Evolutionary conservation across 495 filamentous ascomycete genomes (phyloP).

Genomic region (Tuber umbilicatum): DNA sequence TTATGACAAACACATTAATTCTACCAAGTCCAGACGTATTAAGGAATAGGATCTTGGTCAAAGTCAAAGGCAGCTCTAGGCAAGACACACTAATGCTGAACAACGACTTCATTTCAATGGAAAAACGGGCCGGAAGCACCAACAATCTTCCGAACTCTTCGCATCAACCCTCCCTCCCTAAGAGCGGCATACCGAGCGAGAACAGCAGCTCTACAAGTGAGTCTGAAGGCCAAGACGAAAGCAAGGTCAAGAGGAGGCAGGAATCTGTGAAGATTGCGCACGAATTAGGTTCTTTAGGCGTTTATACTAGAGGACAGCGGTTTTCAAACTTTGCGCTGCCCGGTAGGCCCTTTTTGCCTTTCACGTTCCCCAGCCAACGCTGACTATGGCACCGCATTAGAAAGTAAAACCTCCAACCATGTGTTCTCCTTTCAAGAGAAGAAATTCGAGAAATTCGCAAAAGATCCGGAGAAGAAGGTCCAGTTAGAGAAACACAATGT

Average conservation of each 20-base stretch:
- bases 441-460: slow-evolving; percentile 70
- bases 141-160: slow-evolving; percentile 16
- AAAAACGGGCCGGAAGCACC: slow-evolving; percentile 21
- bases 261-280: slow-evolving; percentile 86
- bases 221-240: slow-evolving; percentile 46
- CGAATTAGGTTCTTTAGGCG: slow-evolving; percentile 73
- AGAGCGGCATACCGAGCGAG: slow-evolving; percentile 46
- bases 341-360: slow-evolving; percentile 24
- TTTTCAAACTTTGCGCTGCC: slow-evolving; percentile 49
- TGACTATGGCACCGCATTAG: slow-evolving; percentile 56
- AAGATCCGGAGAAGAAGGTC: slow-evolving; percentile 61
- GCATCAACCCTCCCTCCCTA: slow-evolving; percentile 36
- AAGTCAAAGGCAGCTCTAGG: slow-evolving; percentile 60
- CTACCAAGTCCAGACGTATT: slow-evolving; percentile 84
- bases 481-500: slow-evolving; percentile 82
- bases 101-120: slow-evolving; percentile 32
- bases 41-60: slow-evolving; percentile 76
- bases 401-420: slow-evolving; percentile 81
- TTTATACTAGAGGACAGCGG: slow-evolving; percentile 83
- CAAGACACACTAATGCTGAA: slow-evolving; percentile 27
- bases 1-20: slow-evolving; percentile 56
- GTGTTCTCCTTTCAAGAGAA: slow-evolving; percentile 87
- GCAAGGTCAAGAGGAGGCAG: slow-evolving; percentile 63
- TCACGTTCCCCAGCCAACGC: neutral
- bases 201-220: slow-evolving; percentile 53